Percentiles rank a stretch among this genome's conserved stretches.
phyloP scores from a whole-genome alignment of 148 eudicot genomes.

The Euryodendron excelsum region DNA sequence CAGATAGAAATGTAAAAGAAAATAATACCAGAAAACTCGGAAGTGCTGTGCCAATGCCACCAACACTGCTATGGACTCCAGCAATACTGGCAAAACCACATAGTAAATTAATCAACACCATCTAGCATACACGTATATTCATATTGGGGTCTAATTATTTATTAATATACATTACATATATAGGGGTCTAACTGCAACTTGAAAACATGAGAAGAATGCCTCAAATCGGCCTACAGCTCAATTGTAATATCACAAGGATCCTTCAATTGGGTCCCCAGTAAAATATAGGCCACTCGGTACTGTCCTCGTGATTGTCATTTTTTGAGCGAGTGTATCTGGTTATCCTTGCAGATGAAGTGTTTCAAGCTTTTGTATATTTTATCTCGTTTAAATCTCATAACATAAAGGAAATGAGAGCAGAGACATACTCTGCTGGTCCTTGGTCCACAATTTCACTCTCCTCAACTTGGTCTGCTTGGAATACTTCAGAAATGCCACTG shows the following conservation, averaged over 20 bases:
- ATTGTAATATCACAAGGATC: neutral
- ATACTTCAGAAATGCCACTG: conserved; percentile 46
- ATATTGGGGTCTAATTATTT: neutral
- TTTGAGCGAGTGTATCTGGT: neutral
- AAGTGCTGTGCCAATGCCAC: conserved; percentile 19
- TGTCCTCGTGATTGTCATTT: neutral
- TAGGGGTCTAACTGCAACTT: neutral
- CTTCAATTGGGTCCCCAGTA: neutral
- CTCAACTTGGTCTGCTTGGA: conserved; percentile 44
- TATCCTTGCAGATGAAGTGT: neutral
- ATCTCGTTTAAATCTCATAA: neutral
- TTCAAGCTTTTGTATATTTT: neutral
- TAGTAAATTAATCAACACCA: neutral
- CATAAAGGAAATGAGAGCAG: conserved; percentile 14
- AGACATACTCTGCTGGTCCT: conserved; percentile 45
- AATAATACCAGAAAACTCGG: conserved; percentile 35
- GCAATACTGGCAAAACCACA: conserved; percentile 33
- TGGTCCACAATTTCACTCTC: conserved; percentile 37
- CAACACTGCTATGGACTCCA: conserved; percentile 19
- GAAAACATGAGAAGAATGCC: neutral
- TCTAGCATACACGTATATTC: neutral
- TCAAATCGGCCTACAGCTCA: too few species aligned
- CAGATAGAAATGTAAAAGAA: neutral
- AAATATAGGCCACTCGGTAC: neutral
- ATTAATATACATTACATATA: neutral